These are phyloP conservation scores for Fusarium sp. DNA, from an alignment of 2,329 filamentous ascomycete species.

Conservation along the genomic window DNA sequence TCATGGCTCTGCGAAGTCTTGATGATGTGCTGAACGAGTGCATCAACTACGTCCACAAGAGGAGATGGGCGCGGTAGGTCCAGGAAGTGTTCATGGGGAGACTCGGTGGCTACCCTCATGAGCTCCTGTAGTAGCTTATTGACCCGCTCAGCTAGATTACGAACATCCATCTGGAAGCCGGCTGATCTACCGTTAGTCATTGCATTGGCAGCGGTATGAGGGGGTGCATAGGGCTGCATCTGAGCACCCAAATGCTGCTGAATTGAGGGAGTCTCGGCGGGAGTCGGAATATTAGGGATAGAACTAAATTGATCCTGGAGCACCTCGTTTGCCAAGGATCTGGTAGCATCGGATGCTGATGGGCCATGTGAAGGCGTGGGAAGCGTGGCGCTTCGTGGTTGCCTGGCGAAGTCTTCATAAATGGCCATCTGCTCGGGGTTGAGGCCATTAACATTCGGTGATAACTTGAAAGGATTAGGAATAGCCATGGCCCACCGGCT, in stretches of 20 bases:
- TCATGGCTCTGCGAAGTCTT: conserved; percentile 70
- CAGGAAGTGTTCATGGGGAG: conserved; percentile 67
- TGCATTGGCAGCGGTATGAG: conserved; percentile 53
- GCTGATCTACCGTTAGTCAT: conserved; percentile 62
- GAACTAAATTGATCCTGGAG: conserved; percentile 69
- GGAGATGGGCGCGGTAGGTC: conserved; percentile 67
- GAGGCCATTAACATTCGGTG: conserved; percentile 73
- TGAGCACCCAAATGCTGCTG: conserved; percentile 61
- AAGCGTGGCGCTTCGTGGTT: conserved; percentile 72
- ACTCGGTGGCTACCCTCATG: conserved; percentile 61
- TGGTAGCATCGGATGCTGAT: conserved; percentile 68
- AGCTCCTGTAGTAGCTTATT: conserved; percentile 68
- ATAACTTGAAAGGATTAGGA: conserved; percentile 90
- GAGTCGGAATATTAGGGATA: conserved; percentile 66
- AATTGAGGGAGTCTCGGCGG: conserved; percentile 67
- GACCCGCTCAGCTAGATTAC: conserved; percentile 63
- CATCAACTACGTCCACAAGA: conserved; percentile 70
- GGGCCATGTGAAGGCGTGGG: conserved; percentile 65
- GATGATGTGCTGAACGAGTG: conserved; percentile 69
- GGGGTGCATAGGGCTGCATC: conserved; percentile 64
- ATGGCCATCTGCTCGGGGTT: conserved; percentile 94
- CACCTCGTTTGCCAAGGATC: conserved; percentile 70
- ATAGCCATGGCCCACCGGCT: conserved; percentile 95
- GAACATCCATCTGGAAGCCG: conserved; percentile 60
- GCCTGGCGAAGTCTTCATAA: conserved; percentile 94